Evolutionary conservation across 208 protist species (phyloP).

Genomic region (Crithidia acanthocephali): DNA sequence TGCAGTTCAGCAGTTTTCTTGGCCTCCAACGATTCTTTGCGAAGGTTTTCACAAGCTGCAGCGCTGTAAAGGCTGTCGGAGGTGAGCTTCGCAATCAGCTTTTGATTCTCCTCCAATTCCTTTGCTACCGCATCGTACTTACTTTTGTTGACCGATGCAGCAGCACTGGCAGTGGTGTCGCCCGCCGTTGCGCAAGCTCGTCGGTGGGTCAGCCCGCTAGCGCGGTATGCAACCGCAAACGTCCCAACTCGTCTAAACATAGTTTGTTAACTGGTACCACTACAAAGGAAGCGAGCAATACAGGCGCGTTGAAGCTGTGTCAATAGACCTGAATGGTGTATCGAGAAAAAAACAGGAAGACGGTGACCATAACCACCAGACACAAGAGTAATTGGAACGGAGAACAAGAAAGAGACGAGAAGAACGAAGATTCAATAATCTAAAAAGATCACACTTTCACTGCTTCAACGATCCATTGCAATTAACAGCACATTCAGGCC

Average conservation of each 20-base stretch:
- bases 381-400: too few relatives aligned
- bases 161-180: neutral
- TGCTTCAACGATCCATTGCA: too few relatives aligned
- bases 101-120: constrained; percentile 28
- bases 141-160: constrained; percentile 5
- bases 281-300: neutral
- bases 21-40: constrained; percentile 37
- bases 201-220: neutral
- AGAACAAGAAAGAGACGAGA: too few relatives aligned
- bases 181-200: constrained; percentile 12
- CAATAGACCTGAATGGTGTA: too few relatives aligned
- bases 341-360: too few relatives aligned
- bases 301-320: too few relatives aligned
- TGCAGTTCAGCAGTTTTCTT: constrained; percentile 38
- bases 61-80: constrained; percentile 60
- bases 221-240: neutral
- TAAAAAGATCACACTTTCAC: too few relatives aligned
- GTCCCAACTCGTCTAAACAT: constrained; percentile 15
- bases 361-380: too few relatives aligned
- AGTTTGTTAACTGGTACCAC: neutral
- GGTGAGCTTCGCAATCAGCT: constrained; percentile 37
- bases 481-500: too few relatives aligned
- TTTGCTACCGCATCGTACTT: constrained; percentile 29
- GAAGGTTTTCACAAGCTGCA: constrained; percentile 63
- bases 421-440: too few relatives aligned